Percentiles rank a stretch among this genome's conserved stretches.
These are phyloP conservation scores for Takashimella koratensis DNA, from an alignment of 1,284 basidiomycete species.

Conservation along the genomic window DNA sequence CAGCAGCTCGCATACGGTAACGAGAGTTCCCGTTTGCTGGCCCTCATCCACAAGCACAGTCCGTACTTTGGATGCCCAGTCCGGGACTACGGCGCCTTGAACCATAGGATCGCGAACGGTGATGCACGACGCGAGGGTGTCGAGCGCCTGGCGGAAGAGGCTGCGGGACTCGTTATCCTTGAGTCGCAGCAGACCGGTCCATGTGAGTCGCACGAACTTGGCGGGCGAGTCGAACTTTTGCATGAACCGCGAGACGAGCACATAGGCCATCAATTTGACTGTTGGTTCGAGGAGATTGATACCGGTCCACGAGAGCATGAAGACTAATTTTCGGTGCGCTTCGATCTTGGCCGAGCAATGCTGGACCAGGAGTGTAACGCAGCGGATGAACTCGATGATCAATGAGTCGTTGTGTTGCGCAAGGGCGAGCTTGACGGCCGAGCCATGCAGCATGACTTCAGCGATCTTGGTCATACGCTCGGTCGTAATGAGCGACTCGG, in stretches of 20 bases:
- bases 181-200: conserved; percentile 84
- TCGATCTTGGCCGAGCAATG: conserved; percentile 72
- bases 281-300: conserved; percentile 63
- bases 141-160: conserved; percentile 80
- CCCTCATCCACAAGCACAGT: conserved; percentile 88
- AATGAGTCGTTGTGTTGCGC: conserved; percentile 53
- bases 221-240: conserved; percentile 83
- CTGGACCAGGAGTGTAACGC: conserved; percentile 87
- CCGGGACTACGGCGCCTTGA: conserved; percentile 56
- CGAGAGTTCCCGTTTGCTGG: conserved; percentile 72
- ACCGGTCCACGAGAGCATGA: conserved; percentile 91
- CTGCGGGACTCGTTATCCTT: conserved; percentile 71
- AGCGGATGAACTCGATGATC: conserved; percentile 84
- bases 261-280: conserved; percentile 91
- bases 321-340: conserved; percentile 86
- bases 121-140: conserved; percentile 86
- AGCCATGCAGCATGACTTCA: conserved; percentile 29
- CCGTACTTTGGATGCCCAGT: conserved; percentile 88
- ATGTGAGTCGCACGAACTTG: conserved; percentile 92
- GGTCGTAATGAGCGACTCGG: conserved; percentile 36
- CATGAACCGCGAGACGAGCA: conserved; percentile 92
- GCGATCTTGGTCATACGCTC: conserved; percentile 34
- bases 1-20: conserved; percentile 87
- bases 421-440: conserved; percentile 24
- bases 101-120: conserved; percentile 57